A percentile compares a stretch with the other conserved stretches of the same genome.
Conservation (phyloP, 2,329 filamentous ascomycete genomes). For the Colletotrichum costaricense region DNA sequence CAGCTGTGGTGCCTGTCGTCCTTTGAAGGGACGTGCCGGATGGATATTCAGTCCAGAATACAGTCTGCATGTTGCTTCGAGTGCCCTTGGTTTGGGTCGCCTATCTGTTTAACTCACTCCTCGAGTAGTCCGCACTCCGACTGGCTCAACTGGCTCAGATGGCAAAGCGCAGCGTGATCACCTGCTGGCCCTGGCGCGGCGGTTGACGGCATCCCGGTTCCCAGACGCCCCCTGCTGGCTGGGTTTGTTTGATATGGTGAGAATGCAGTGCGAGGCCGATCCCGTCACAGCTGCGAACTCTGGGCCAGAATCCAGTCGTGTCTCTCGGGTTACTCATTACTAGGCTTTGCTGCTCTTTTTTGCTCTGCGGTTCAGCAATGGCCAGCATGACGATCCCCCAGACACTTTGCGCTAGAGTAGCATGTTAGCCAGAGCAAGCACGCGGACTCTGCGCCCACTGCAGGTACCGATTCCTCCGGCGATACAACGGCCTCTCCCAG, state of each 20-base stretch:
- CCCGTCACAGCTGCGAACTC: slow-evolving; percentile 23
- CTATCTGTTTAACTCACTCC: slow-evolving; percentile 13
- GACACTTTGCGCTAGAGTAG: slow-evolving; percentile 9
- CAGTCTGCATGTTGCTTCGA: slow-evolving; percentile 12
- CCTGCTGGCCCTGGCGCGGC: slow-evolving; percentile 17
- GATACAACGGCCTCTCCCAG: slow-evolving; percentile 23
- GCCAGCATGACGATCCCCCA: neutral
- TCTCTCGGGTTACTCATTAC: neutral
- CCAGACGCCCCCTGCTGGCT: neutral
- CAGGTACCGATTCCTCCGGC: slow-evolving; percentile 31
- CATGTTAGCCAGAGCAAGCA: slow-evolving; percentile 17
- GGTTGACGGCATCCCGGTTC: slow-evolving; percentile 2
- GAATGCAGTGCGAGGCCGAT: slow-evolving; percentile 16
- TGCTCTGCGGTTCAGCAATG: slow-evolving; percentile 11
- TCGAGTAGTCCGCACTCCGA: slow-evolving; percentile 25
- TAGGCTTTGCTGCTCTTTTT: slow-evolving; percentile 3
- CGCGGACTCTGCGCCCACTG: slow-evolving; percentile 21
- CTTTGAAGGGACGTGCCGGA: slow-evolving; percentile 17
- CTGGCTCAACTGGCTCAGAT: slow-evolving; percentile 26
- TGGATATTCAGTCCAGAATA: neutral
- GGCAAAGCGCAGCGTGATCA: slow-evolving; percentile 10
- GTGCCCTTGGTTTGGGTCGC: slow-evolving; percentile 22
- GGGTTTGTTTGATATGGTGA: slow-evolving; percentile 21
- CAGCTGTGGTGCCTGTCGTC: slow-evolving; percentile 8
- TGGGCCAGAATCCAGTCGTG: slow-evolving; percentile 1